phyloP scores from a whole-genome alignment of 768 basidiomycete species.

The Floccularia luteovirens region DNA sequence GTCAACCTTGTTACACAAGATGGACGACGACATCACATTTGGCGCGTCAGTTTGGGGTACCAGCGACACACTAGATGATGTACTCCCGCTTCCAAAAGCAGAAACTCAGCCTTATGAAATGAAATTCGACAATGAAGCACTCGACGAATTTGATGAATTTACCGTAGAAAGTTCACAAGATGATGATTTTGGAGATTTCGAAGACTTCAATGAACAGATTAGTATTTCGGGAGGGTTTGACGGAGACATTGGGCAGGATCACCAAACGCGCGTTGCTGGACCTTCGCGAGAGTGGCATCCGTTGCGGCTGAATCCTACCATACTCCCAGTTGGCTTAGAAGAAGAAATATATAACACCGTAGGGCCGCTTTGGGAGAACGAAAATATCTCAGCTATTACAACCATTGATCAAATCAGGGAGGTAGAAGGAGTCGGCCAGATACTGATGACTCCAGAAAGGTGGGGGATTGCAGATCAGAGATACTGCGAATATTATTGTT shows the following conservation, averaged over 20 bases:
- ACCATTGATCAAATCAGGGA: constrained; percentile 72
- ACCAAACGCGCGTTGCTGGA: constrained; percentile 29
- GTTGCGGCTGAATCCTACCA: constrained; percentile 57
- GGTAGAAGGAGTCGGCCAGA: constrained; percentile 73
- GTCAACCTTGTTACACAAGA: constrained; percentile 11
- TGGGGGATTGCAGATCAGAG: too few relatives aligned
- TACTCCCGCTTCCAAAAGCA: constrained; percentile 21
- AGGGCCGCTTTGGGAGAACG: constrained; percentile 52
- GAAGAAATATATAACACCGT: constrained; percentile 61
- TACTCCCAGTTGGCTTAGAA: constrained; percentile 47
- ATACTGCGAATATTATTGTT: constrained; percentile 10
- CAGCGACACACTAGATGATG: constrained; percentile 24
- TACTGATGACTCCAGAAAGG: constrained; percentile 74
- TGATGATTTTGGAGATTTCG: constrained; percentile 85
- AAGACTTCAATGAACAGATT: constrained; percentile 68
- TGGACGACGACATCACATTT: constrained; percentile 72
- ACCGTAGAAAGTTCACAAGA: constrained; percentile 41
- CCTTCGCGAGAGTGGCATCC: constrained; percentile 51
- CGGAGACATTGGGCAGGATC: constrained; percentile 25
- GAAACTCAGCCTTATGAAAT: constrained; percentile 15
- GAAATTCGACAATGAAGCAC: constrained; percentile 24
- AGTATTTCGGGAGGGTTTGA: constrained; percentile 23
- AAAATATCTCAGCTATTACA: constrained; percentile 43
- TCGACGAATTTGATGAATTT: constrained; percentile 62
- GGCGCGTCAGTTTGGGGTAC: constrained; percentile 70